Evolutionary conservation across 208 protist species (phyloP), one percentile per base, ranked within the genome.

Genomic region (Leishmania amazonensis): DNA sequence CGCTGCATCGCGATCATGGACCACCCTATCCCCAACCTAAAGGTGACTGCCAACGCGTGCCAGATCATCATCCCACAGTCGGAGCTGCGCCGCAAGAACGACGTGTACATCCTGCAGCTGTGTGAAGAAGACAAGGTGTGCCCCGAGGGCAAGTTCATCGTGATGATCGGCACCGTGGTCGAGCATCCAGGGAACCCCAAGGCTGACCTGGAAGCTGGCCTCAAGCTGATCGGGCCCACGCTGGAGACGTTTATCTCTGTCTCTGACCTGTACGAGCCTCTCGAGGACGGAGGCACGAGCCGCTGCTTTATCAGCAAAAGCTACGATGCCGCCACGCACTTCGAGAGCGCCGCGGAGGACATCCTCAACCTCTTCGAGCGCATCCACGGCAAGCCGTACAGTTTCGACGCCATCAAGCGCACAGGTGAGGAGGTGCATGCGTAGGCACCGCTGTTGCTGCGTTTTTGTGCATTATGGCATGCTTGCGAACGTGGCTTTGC

Each of bases 31-130:
- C 89, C 93, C 24, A 90, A 90, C 81, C 76, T 94, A 40, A 96
- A 94, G 83, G 24, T 80, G 1, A 81, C 96, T 35, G 83, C 91
- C 40, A 93, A 98, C 64, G 98, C 97, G 31, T 91, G 85, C 77
- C 99, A 99, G 90, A 99, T 99, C 78, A 99, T 99, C 81, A 98
- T 99, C 70, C 99, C 99, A 60, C 96, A 99, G 83, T 99, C 97
- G 51, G 96, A 99, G 90, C 83, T 98, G 57, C 94, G 92, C 57
- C 88, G 99, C 38, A 93, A 98, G 70, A 94, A 95, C 81, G 99
- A 99, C 88, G 98, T 99, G 84, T 99, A 99, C 94, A 91, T 99
- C 35, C 94, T 98, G 74, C 89, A 93, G 74, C 91, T 99, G 57
- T 98, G 96, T 11, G 88, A 86, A 19, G 86, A 90, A 47, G 98